Evolutionary conservation across 495 filamentous ascomycete species (phyloP), one percentile per base, ranked within the genome.

Genomic region (Lophium mytilinum): DNA sequence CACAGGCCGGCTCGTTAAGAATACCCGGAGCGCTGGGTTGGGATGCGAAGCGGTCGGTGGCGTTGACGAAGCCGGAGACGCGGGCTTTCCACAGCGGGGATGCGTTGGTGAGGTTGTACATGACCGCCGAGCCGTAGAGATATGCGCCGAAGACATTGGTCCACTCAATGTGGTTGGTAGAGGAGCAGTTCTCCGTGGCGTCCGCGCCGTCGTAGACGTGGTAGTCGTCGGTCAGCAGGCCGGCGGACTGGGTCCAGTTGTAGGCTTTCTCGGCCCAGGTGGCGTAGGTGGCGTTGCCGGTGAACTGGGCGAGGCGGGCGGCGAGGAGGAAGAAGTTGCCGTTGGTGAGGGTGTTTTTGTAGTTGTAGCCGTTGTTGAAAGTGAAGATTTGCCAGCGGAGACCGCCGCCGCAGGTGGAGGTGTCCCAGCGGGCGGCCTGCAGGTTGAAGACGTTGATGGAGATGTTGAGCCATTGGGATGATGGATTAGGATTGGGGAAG

Each of bases 381-480:
- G 80, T 78, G 68, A 86, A 89, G 56, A 95, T 90, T 72, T 95
- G 89, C 90, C 90, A 95, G 15, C 80, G 70, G 46, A 96, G 67
- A 5, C 89, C 89, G 37, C 88, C 89, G 35, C 72, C 75, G 58
- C 89, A 93, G 12, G 73, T 75, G 3, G 73, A 72, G 0, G 69
- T 73, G 68, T 94, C 82, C 89, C 89, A 96, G 10, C 88, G 78
- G 0, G 58, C 57, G 1, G 72, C 52, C 18, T 71, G 67, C 17
- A 47, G 41, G 48, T 72, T 55, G 52, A 71, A 63, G 15, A 66
- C 66, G 45, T 56, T 64, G 39, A 66, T 46, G 2, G 69, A 64
- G 8, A 69, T 42, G 10, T 50, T 57, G 1, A 69, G 43, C 68
- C 68, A 71, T 0, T 39, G 35, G 6, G 58, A 56, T 36, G 66